Evolutionary conservation across 2,329 filamentous ascomycete genomes (phyloP).

Genomic region (Teratosphaeriaceae sp.): DNA sequence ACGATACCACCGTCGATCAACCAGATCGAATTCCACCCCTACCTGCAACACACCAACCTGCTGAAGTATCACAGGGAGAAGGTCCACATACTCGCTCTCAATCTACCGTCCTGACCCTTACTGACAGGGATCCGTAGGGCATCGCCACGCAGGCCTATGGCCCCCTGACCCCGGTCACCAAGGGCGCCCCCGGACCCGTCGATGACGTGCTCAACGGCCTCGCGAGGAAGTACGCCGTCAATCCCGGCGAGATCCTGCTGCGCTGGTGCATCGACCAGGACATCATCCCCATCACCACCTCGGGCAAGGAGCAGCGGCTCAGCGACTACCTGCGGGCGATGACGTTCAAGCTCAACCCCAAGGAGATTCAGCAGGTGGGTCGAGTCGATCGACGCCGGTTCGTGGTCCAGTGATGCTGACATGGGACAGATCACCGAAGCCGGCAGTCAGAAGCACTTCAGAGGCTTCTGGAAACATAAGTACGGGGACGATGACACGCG

Average conservation of each 20-base stretch:
- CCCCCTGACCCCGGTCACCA: slow-evolving; percentile 46
- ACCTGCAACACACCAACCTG: slow-evolving; percentile 56
- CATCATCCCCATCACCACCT: slow-evolving; percentile 53
- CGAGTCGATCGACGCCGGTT: not conserved
- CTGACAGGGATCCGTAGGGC: slow-evolving; percentile 23
- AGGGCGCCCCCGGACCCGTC: slow-evolving; percentile 49
- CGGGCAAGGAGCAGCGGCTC: slow-evolving; percentile 52
- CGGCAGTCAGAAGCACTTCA: slow-evolving; percentile 45
- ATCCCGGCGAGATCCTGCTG: slow-evolving; percentile 49
- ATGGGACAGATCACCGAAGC: slow-evolving; percentile 35
- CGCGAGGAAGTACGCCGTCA: slow-evolving; percentile 56
- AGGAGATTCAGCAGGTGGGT: slow-evolving; percentile 45
- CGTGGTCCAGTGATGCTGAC: slow-evolving; percentile 2
- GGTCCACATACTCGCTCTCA: slow-evolving; percentile 6
- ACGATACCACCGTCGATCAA: slow-evolving; percentile 55
- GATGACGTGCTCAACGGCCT: slow-evolving; percentile 46
- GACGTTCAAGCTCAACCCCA: slow-evolving; percentile 53
- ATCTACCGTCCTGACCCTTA: not conserved
- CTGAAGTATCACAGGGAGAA: slow-evolving; percentile 46
- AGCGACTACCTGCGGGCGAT: slow-evolving; percentile 50
- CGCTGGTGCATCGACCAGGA: slow-evolving; percentile 58
- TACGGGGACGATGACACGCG: slow-evolving; percentile 39
- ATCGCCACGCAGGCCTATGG: slow-evolving; percentile 44
- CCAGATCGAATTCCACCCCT: slow-evolving; percentile 64
- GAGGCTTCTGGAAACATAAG: slow-evolving; percentile 47